Base-by-base conservation (phyloP, 164 flowering plant species). In the Liriodendron chinense region DNA sequence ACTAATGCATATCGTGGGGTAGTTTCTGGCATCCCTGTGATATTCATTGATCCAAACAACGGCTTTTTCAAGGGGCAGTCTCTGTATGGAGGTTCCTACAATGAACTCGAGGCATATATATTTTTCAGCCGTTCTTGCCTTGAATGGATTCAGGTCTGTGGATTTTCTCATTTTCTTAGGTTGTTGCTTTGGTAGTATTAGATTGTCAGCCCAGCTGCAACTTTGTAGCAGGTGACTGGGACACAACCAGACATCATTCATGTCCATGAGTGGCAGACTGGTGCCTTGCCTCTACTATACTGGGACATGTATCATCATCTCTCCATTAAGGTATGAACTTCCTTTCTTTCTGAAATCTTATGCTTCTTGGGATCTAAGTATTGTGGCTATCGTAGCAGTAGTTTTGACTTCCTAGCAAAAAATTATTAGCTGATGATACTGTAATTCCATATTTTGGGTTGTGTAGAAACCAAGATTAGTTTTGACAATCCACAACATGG, bases 91-190 rank as follows among this genome's bases (percentile, higher is more conserved):
- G 91, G 93, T 75, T 87, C 86, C 67, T 89, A 87, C 77, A 79
- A 89, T 78, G 93, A 89, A 78, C 81, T 89, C 63, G 91, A 89
- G 83, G 93, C 93, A 26, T 89, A 89, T 78, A 78, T 88, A 67
- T 87, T 84, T 72, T 89, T 89, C 70, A 84, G 86, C 75, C 93
- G 93, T 78, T 90, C 93, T 74, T 89, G 91, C 82, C 89, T 89
- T 77, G 93, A 89, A 72, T 89, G 89, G 89, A 87, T 89, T 89
- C 93, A 89, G 93, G 93, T 89, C 75, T 47, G 83, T 84, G 21
- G 13, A 48, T 64, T 72, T 56, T 18, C 50, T 56, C 18, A 47
- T 49, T 22, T 34, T 21, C 16, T 64, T 69, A 56, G 21, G 26
- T 61, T 22, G 68, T 28, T 68, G 21, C 72, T 43, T 8, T 49